Conservation (phyloP, 768 basidiomycete species). For the Leccinum incarnatum region DNA sequence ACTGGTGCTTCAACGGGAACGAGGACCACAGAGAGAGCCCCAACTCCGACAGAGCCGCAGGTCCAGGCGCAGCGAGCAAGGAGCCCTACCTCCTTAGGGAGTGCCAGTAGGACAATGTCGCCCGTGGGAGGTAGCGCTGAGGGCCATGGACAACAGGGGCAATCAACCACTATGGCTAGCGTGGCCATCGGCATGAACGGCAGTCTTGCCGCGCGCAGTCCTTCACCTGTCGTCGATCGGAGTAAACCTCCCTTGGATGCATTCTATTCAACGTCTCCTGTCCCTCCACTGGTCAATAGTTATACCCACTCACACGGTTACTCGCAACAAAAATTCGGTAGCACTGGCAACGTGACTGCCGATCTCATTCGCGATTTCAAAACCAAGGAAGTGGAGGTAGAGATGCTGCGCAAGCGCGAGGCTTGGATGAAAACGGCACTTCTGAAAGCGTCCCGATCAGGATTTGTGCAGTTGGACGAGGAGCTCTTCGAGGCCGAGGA, state of each 20-base stretch:
- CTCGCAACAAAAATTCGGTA: slow-evolving; percentile 39
- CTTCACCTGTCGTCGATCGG: slow-evolving; percentile 57
- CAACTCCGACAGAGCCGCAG: slow-evolving; percentile 53
- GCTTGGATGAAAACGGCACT: slow-evolving; percentile 85
- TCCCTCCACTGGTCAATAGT: slow-evolving; percentile 50
- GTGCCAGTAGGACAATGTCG: slow-evolving; percentile 55
- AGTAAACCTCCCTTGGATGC: slow-evolving; percentile 58
- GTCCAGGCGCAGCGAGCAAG: slow-evolving; percentile 39
- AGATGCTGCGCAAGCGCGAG: slow-evolving; percentile 71
- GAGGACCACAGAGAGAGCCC: slow-evolving; percentile 43
- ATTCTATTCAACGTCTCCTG: slow-evolving; percentile 45
- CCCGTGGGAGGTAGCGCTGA: slow-evolving; percentile 42
- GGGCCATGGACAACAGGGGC: slow-evolving; percentile 20
- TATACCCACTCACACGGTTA: slow-evolving; percentile 42
- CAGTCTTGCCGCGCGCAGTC: slow-evolving; percentile 46
- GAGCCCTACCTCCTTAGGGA: slow-evolving; percentile 51
- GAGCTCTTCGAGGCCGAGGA: slow-evolving; percentile 40
- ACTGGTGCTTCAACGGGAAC: slow-evolving; percentile 27
- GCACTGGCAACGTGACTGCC: slow-evolving; percentile 66
- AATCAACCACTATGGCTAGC: slow-evolving; percentile 49
- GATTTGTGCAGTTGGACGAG: slow-evolving; percentile 68
- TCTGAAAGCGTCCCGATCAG: slow-evolving; percentile 68
- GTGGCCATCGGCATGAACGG: slow-evolving; percentile 55
- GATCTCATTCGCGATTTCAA: slow-evolving; percentile 81
- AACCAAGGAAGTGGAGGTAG: slow-evolving; percentile 78